phyloP scores from a whole-genome alignment of 306 rosid genomes.

The Medicago ruthenica region DNA sequence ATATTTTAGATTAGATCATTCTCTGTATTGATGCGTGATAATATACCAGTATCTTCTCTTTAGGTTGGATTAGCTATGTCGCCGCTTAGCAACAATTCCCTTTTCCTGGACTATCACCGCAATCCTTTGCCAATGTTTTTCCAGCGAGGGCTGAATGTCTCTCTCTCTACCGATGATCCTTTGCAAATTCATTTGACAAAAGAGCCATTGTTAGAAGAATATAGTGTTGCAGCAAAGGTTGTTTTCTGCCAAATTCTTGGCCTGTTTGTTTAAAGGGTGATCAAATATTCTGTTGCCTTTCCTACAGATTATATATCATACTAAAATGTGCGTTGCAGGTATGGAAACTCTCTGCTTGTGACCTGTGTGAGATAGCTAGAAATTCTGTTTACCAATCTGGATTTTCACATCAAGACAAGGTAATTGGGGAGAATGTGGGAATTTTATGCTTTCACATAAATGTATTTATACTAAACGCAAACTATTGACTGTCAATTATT shows the following conservation, averaged over 20 bases:
- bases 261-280: slow-evolving; percentile 15
- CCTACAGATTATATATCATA: slow-evolving; percentile 19
- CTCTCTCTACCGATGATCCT: slow-evolving; percentile 88
- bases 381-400: slow-evolving; percentile 94
- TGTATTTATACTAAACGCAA: background rate
- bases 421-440: slow-evolving; percentile 39
- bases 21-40: slow-evolving; percentile 20
- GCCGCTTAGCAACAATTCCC: slow-evolving; percentile 87
- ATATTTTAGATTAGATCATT: slow-evolving; percentile 14
- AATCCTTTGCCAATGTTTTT: slow-evolving; percentile 86
- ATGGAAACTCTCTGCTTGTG: slow-evolving; percentile 90
- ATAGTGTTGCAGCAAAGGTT: slow-evolving; percentile 62
- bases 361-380: slow-evolving; percentile 84
- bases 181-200: slow-evolving; percentile 62
- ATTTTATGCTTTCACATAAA: background rate
- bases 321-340: slow-evolving; percentile 56
- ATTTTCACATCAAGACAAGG: slow-evolving; percentile 81
- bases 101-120: slow-evolving; percentile 83
- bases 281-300: slow-evolving; percentile 32
- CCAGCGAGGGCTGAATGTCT: slow-evolving; percentile 82
- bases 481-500: background rate
- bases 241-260: background rate
- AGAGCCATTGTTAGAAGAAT: slow-evolving; percentile 59
- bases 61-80: slow-evolving; percentile 84
- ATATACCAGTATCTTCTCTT: slow-evolving; percentile 33